Percentiles rank a stretch among this genome's conserved stretches.
Conservation (phyloP, 768 basidiomycete species). For the Solioccasus polychromus region DNA sequence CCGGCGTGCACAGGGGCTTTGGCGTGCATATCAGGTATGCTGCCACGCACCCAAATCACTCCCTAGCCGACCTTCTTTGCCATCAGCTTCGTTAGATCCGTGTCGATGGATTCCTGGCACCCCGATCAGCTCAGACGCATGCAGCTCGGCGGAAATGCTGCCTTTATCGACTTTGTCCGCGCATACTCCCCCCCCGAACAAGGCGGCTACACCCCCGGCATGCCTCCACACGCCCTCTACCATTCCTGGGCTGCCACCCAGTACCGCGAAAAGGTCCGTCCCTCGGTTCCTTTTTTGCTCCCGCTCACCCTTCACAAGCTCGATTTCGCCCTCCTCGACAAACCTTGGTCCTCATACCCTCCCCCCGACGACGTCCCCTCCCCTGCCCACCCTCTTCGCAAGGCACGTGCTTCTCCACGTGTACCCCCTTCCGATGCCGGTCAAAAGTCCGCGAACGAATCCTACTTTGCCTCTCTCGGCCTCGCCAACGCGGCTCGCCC, state of each 20-base stretch:
- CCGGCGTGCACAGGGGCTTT: slow-evolving; percentile 81
- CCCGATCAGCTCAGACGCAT: slow-evolving; percentile 85
- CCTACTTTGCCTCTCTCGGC: slow-evolving; percentile 83
- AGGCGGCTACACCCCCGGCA: slow-evolving; percentile 64
- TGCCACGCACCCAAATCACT: slow-evolving; percentile 2
- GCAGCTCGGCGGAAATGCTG: slow-evolving; percentile 91
- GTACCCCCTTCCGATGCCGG: slow-evolving; percentile 41
- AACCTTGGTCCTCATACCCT: slow-evolving; percentile 76
- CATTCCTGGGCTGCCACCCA: slow-evolving; percentile 93
- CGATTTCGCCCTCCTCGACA: slow-evolving; percentile 70
- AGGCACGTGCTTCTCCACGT: slow-evolving; percentile 74
- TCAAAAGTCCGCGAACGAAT: slow-evolving; percentile 81
- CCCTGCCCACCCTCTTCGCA: slow-evolving; percentile 81
- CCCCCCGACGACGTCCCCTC: slow-evolving; percentile 55
- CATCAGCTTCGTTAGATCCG: slow-evolving; percentile 81
- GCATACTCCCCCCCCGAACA: slow-evolving; percentile 63
- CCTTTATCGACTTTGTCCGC: slow-evolving; percentile 76
- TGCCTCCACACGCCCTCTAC: slow-evolving; percentile 74
- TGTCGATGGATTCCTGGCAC: slow-evolving; percentile 97
- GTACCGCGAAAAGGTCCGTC: slow-evolving; percentile 87
- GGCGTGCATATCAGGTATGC: slow-evolving; percentile 86
- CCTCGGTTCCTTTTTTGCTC: background rate
- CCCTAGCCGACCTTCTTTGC: background rate
- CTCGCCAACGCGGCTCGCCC: slow-evolving; percentile 76
- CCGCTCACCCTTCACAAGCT: slow-evolving; percentile 52